Conservation (phyloP, 129 eudicot genomes). For the Apium graveolens region DNA sequence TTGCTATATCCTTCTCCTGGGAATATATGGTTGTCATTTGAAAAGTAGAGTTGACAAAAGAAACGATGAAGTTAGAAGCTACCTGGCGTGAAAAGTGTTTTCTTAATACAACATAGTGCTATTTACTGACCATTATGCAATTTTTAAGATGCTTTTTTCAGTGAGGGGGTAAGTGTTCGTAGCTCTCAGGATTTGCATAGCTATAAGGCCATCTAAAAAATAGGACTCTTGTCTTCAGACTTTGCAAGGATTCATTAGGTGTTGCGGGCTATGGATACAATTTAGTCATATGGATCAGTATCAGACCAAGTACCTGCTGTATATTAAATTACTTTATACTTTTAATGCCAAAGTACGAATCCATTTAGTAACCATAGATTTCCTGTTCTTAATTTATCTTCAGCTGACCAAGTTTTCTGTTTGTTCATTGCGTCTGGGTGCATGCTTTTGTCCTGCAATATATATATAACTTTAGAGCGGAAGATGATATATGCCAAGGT, state of each 20-base stretch:
- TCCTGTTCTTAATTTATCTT: not conserved
- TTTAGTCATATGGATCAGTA: not conserved
- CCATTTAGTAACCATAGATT: not conserved
- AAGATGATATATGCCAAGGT: not conserved
- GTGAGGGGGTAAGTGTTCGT: not conserved
- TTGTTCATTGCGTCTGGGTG: not conserved
- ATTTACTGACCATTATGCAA: not conserved
- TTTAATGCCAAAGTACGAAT: not conserved
- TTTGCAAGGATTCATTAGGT: not conserved
- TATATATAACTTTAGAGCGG: not conserved
- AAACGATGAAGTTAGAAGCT: not conserved
- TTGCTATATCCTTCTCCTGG: not conserved
- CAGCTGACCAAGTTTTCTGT: not conserved
- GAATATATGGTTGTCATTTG: not conserved
- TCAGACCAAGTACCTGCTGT: not conserved
- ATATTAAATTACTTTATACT: not conserved
- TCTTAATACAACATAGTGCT: not conserved
- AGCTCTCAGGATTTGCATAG: not conserved
- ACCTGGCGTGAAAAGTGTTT: not conserved
- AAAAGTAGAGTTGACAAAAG: not conserved
- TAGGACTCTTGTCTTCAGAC: not conserved
- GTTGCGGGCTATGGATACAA: not conserved
- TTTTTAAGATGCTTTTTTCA: not conserved
- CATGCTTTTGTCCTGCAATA: not conserved
- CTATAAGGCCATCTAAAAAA: not conserved